Evolutionary conservation across 441 rosid species (phyloP).

Genomic region (Viola pubescens): DNA sequence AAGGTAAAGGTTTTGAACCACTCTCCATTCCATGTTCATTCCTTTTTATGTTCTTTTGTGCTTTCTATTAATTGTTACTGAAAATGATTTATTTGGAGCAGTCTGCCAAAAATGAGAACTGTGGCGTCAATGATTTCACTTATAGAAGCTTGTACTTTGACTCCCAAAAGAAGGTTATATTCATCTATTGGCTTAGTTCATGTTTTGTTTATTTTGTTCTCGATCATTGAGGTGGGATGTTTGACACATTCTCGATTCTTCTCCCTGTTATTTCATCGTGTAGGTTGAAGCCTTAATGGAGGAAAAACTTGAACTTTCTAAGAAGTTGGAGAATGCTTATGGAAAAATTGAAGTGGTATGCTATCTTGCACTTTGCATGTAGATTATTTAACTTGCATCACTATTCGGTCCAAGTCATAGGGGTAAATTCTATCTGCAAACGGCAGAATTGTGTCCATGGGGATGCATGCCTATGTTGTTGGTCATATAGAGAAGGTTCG

Average conservation of each 20-base stretch:
- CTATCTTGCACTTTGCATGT: not conserved
- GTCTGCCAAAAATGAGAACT: slow-evolving; percentile 16
- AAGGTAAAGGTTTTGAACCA: slow-evolving; percentile 21
- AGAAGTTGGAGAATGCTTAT: slow-evolving; percentile 33
- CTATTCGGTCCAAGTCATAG: not conserved
- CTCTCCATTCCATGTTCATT: not conserved
- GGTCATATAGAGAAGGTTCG: no score
- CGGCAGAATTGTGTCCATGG: not conserved
- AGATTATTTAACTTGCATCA: not conserved
- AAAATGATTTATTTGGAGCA: slow-evolving; percentile 11
- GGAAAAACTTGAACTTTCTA: slow-evolving; percentile 32
- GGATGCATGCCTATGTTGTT: no score
- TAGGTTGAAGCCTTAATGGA: slow-evolving; percentile 37
- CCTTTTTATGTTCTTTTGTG: not conserved
- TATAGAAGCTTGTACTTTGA: slow-evolving; percentile 42
- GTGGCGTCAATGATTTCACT: slow-evolving; percentile 18
- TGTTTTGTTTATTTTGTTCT: not conserved
- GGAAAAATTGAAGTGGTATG: slow-evolving; percentile 42
- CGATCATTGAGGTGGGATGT: not conserved
- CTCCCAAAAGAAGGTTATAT: slow-evolving; percentile 45
- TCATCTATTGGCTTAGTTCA: not conserved
- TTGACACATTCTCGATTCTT: not conserved
- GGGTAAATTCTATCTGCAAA: not conserved
- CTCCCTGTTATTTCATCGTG: not conserved
- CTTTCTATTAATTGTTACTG: not conserved